phyloP scores from a whole-genome alignment of 2,329 filamentous ascomycete genomes.

The Hortaea werneckii region DNA sequence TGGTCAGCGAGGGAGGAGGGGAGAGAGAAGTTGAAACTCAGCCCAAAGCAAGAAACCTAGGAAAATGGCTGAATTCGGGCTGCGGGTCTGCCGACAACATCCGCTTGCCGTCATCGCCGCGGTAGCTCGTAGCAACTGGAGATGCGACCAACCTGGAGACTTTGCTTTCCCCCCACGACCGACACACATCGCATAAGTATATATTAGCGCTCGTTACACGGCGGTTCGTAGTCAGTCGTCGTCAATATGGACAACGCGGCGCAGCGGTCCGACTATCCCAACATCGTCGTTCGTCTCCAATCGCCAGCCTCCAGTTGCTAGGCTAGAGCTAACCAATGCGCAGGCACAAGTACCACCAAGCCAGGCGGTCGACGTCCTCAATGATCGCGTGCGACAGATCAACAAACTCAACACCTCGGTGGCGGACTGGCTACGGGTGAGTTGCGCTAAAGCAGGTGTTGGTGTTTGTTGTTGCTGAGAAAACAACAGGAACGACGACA shows the following conservation, averaged over 20 bases:
- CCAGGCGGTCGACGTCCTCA: constrained; percentile 72
- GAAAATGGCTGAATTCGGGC: too few species aligned
- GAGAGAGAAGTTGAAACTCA: too few species aligned
- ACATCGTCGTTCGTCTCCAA: constrained; percentile 66
- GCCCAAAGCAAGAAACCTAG: too few species aligned
- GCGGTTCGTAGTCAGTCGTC: background rate
- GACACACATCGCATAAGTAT: background rate
- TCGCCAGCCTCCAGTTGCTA: background rate
- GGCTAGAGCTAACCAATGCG: constrained; percentile 7
- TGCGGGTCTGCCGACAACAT: too few species aligned
- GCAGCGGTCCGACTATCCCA: constrained; percentile 78
- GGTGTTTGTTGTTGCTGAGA: constrained; percentile 2
- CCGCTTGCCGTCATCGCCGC: too few species aligned
- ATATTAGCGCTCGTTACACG: background rate
- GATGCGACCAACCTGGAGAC: too few species aligned
- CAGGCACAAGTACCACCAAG: constrained; percentile 71
- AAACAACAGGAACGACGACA: constrained; percentile 69
- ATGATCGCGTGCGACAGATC: constrained; percentile 81
- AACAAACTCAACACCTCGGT: constrained; percentile 79
- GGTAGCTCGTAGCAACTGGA: too few species aligned
- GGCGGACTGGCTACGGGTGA: constrained; percentile 93
- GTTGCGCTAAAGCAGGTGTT: constrained; percentile 4
- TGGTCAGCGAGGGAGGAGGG: too few species aligned
- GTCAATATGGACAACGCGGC: background rate
- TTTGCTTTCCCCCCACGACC: too few species aligned